Percentiles rank a stretch among this genome's conserved stretches.
phyloP scores from a whole-genome alignment of 192 early-diverging fungal genomes.

The Geranomyces michiganensis region DNA sequence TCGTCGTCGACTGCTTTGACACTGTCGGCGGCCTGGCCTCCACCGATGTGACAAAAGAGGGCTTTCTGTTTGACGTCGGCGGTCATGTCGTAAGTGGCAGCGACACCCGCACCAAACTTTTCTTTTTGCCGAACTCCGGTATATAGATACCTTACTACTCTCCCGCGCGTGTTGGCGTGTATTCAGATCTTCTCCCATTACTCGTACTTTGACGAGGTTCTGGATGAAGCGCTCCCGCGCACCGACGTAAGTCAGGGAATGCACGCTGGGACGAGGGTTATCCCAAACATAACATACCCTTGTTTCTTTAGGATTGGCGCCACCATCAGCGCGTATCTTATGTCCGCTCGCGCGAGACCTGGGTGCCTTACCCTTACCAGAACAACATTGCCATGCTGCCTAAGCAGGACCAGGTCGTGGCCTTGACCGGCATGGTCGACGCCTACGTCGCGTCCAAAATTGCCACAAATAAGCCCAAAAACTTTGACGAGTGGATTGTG shows the following conservation, averaged over 20 bases:
- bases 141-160: background rate
- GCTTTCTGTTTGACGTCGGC: slow-evolving; percentile 43
- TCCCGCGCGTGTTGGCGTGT: background rate
- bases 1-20: slow-evolving; percentile 33
- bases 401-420: slow-evolving; percentile 35
- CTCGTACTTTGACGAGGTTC: slow-evolving; percentile 39
- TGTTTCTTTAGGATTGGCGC: slow-evolving; percentile 36
- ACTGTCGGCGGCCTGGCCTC: slow-evolving; percentile 41
- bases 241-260: slow-evolving; percentile 17
- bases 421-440: slow-evolving; percentile 39
- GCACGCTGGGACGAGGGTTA: background rate
- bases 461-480: slow-evolving; percentile 26
- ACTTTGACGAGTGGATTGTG: slow-evolving; percentile 47
- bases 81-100: slow-evolving; percentile 35
- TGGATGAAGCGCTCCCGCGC: slow-evolving; percentile 35
- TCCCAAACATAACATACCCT: background rate
- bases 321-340: slow-evolving; percentile 41
- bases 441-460: slow-evolving; percentile 22
- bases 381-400: slow-evolving; percentile 47
- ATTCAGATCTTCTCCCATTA: slow-evolving; percentile 42
- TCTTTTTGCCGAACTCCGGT: background rate
- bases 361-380: slow-evolving; percentile 46
- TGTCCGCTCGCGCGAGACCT: slow-evolving; percentile 35
- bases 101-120: too few species aligned
- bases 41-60: slow-evolving; percentile 39